These are phyloP conservation scores for Phaffomyces antillensis DNA, from an alignment of 805 yeast genomes.

Conservation along the genomic window DNA sequence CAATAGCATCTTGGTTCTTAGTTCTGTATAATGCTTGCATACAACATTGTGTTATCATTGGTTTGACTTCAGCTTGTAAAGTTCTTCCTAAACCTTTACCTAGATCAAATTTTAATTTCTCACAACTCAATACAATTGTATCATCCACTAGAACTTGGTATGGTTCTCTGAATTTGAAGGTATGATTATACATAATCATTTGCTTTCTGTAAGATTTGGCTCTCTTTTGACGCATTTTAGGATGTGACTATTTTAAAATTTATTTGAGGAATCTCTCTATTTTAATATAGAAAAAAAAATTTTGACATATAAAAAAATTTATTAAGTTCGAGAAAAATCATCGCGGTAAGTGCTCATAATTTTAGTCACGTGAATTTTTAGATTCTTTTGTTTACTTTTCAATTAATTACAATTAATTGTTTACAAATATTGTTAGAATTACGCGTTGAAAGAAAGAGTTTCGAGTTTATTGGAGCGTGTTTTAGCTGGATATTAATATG, in stretches of 20 bases:
- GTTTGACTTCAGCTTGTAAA: slow-evolving; percentile 77
- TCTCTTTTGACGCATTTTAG: slow-evolving; percentile 86
- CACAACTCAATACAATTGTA: slow-evolving; percentile 60
- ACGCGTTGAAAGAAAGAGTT: no score
- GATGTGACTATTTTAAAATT: not conserved
- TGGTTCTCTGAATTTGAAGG: slow-evolving; percentile 91
- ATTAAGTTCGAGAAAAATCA: no score
- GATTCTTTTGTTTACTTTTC: slow-evolving; percentile 1
- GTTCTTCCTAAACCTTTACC: slow-evolving; percentile 75
- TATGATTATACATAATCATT: slow-evolving; percentile 74
- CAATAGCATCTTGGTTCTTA: slow-evolving; percentile 69
- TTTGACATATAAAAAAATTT: slow-evolving; percentile 2
- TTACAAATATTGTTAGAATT: not conserved
- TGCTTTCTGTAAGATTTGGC: slow-evolving; percentile 92
- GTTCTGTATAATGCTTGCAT: slow-evolving; percentile 77
- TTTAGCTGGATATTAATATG: not conserved
- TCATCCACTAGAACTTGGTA: slow-evolving; percentile 87
- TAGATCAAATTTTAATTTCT: slow-evolving; percentile 66
- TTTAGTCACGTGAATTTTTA: not conserved
- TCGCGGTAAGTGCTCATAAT: no score
- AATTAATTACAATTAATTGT: not conserved
- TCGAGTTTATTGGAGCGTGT: no score
- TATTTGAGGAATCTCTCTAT: no score
- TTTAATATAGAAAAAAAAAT: no score
- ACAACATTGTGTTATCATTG: slow-evolving; percentile 93